phyloP scores from a whole-genome alignment of 129 eudicot species.

The Glebionis coronaria region DNA sequence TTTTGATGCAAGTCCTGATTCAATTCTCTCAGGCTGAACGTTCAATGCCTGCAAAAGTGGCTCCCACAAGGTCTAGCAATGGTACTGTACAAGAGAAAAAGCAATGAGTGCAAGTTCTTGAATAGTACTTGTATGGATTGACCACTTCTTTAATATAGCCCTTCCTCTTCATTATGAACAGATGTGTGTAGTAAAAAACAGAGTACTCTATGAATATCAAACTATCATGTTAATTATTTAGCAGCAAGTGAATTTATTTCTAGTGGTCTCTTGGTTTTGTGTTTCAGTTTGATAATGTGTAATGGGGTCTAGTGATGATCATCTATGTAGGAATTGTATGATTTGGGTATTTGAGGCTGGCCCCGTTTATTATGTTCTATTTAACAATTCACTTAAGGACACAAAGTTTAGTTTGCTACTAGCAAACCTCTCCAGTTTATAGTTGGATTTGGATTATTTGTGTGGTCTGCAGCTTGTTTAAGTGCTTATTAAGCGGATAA shows the following conservation, averaged over 20 bases:
- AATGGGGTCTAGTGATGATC: not conserved
- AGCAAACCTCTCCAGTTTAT: too few species aligned
- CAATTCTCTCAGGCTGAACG: constrained; percentile 79
- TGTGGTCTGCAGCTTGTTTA: too few species aligned
- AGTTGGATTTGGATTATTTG: too few species aligned
- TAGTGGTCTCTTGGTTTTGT: not conserved
- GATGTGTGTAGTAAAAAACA: constrained; percentile 35
- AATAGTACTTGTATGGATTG: not conserved
- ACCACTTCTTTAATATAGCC: constrained; percentile 12
- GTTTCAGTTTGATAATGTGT: constrained; percentile 10
- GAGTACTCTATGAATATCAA: not conserved
- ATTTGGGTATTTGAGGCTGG: not conserved
- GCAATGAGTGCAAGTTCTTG: constrained; percentile 28
- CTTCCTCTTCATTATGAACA: constrained; percentile 24
- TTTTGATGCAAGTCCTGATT: constrained; percentile 80
- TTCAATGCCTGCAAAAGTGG: constrained; percentile 69
- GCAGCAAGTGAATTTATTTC: constrained; percentile 24
- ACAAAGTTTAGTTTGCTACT: too few species aligned
- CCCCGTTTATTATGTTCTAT: not conserved
- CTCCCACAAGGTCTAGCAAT: constrained; percentile 37
- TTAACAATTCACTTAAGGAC: too few species aligned
- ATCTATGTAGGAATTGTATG: not conserved
- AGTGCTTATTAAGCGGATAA: too few species aligned
- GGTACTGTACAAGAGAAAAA: constrained; percentile 31
- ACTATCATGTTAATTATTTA: constrained; percentile 24